Evolutionary conservation across 1,284 basidiomycete species (phyloP).

Genomic region (Cystobasidium pallidum): DNA sequence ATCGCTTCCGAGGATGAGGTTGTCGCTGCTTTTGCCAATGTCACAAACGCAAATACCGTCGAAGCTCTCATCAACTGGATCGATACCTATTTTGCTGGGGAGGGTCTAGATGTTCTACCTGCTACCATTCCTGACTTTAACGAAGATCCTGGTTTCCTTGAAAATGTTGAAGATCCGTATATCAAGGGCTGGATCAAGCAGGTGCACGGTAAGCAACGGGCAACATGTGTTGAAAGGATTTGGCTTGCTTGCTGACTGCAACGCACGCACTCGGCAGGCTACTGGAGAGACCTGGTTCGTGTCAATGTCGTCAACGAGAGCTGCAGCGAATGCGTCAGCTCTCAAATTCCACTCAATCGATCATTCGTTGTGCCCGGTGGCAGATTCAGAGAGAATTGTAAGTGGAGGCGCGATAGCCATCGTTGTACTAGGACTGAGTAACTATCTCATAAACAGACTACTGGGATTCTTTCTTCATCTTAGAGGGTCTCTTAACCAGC

Average conservation of each 20-base stretch:
- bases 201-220: constrained; percentile 77
- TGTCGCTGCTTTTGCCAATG: constrained; percentile 66
- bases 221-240: neutral
- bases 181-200: constrained; percentile 72
- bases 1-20: constrained; percentile 67
- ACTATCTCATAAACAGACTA: constrained; percentile 1
- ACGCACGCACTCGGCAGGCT: constrained; percentile 57
- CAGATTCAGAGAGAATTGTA: constrained; percentile 67
- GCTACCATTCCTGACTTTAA: constrained; percentile 67
- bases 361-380: constrained; percentile 87
- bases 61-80: constrained; percentile 67
- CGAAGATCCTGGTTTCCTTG: constrained; percentile 68
- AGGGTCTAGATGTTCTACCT: constrained; percentile 78
- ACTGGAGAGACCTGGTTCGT: constrained; percentile 33
- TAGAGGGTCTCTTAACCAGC: constrained; percentile 25
- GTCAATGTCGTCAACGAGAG: constrained; percentile 42
- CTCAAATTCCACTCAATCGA: constrained; percentile 83
- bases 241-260: constrained; percentile 61
- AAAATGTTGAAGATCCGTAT: constrained; percentile 71
- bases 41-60: constrained; percentile 60
- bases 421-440: too few species aligned
- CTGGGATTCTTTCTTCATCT: constrained; percentile 30
- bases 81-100: constrained; percentile 75
- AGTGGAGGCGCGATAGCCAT: constrained; percentile 72
- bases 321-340: constrained; percentile 69